Evolutionary conservation across 306 rosid species (phyloP), one percentile per base, ranked within the genome.

Genomic region (Dryas drummondii): DNA sequence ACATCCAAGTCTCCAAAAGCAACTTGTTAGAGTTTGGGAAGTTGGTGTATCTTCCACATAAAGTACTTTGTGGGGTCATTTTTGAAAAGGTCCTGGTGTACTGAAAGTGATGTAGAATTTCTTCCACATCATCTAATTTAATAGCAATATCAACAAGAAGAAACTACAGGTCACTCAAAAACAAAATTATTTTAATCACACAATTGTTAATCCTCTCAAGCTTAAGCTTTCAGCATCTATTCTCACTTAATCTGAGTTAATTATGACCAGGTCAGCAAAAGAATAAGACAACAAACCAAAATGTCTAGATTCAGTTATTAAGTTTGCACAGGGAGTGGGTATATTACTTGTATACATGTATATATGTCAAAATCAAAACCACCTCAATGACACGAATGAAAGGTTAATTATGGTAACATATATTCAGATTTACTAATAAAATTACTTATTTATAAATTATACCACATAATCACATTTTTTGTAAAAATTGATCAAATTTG

Each of bases 81-180:
- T 73, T 47, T 59, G 76, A 16, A 73, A 59, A 47, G 49, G 58
- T 73, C 65, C 40, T 42, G 9, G 27, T 45, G 54, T 55, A 26
- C 27, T 45, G 68, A 47, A 8, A 17, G n/a, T 57, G 58, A 59
- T 47, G 76, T 57, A 45, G 32, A 72, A 8, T 56, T 44, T 68
- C 57, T 17, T 44, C 47, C 47, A 61, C 0, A n/a, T 70, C 74
- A 70, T 54, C 63, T 54, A 70, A 57, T 57, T 70, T 55, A 41
- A 40, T 40, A 53, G 27, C 76, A 57, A 71, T 42, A 41, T 40
- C 73, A 69, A 3, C 50, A 6, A n/a, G 26, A 63, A 41, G 26
- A 41, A 62, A 63, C 26, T 7, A 3, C 66, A 60, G 10, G 46
- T 40, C 10, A 32, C 4, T 60, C 46, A 6, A 32, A 62, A 41